phyloP scores from a whole-genome alignment of 257 asterid genomes.

The Gardenia jasminoides region DNA sequence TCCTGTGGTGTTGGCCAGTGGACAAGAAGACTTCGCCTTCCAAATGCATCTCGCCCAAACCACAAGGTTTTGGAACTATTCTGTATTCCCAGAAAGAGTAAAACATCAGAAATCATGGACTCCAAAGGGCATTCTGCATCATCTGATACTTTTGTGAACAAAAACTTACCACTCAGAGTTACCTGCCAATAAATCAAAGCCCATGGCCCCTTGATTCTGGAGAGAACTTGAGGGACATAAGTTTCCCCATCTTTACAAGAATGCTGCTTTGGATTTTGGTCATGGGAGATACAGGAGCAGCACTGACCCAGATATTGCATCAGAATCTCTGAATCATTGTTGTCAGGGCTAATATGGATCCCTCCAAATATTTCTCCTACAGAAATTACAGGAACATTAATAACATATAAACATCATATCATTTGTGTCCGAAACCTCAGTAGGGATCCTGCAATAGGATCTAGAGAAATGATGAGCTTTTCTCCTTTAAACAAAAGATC shows the following conservation, averaged over 20 bases:
- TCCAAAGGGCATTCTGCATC: constrained; percentile 15
- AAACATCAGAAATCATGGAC: constrained; percentile 16
- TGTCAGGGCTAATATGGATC: constrained; percentile 41
- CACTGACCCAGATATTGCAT: constrained; percentile 68
- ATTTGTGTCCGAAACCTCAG: no score
- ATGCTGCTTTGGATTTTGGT: constrained; percentile 26
- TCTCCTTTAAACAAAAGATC: no score
- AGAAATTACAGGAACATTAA: constrained; percentile 9
- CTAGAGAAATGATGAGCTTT: no score
- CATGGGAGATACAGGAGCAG: constrained; percentile 49
- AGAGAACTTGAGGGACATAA: constrained; percentile 71
- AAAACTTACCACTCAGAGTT: constrained; percentile 83
- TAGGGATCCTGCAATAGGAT: no score
- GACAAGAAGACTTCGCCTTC: constrained; percentile 93
- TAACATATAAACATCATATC: background rate
- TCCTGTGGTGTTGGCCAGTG: constrained; percentile 88
- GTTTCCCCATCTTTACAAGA: constrained; percentile 40
- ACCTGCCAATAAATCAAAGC: constrained; percentile 98
- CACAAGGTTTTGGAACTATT: constrained; percentile 78
- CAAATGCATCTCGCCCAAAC: constrained; percentile 98
- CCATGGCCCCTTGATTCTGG: constrained; percentile 95
- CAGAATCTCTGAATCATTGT: constrained; percentile 76
- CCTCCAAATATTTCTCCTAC: constrained; percentile 95
- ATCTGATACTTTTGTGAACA: constrained; percentile 21
- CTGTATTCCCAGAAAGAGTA: constrained; percentile 44